Evolutionary conservation across 108 stramenopile species (phyloP).

Genomic region (Pseudonitzschia pungens): DNA sequence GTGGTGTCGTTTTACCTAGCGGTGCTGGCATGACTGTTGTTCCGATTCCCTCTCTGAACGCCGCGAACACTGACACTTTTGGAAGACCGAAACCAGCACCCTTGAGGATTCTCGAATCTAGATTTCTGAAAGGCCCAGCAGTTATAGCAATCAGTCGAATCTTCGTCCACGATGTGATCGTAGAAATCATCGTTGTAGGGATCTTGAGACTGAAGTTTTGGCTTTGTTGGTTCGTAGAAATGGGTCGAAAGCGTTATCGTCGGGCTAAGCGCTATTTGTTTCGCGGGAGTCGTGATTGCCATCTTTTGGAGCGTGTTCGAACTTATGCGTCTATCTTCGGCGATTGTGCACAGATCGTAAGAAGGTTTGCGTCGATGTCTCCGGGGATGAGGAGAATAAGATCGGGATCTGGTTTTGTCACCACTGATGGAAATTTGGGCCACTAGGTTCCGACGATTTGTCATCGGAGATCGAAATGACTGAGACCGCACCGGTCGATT

Average conservation of each 20-base stretch:
- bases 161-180: neutral
- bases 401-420: neutral
- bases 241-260: neutral
- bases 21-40: neutral
- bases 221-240: neutral
- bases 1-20: neutral
- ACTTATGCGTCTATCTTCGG: conserved; percentile 3
- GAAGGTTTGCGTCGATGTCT: conserved; percentile 1
- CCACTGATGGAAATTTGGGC: neutral
- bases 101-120: neutral
- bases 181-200: neutral
- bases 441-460: neutral
- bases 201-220: neutral
- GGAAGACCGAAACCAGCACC: neutral
- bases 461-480: neutral
- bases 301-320: conserved; percentile 4
- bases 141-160: neutral
- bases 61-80: neutral
- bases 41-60: neutral
- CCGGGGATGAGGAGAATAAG: neutral
- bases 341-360: neutral
- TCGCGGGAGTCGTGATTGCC: conserved; percentile 2
- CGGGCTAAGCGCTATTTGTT: neutral
- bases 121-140: conserved; percentile 1
- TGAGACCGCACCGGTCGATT: neutral